Percentiles rank a stretch among this genome's conserved stretches.
Evolutionary conservation across 129 eudicot genomes (phyloP).

Genomic region (Centaurea solstitialis): DNA sequence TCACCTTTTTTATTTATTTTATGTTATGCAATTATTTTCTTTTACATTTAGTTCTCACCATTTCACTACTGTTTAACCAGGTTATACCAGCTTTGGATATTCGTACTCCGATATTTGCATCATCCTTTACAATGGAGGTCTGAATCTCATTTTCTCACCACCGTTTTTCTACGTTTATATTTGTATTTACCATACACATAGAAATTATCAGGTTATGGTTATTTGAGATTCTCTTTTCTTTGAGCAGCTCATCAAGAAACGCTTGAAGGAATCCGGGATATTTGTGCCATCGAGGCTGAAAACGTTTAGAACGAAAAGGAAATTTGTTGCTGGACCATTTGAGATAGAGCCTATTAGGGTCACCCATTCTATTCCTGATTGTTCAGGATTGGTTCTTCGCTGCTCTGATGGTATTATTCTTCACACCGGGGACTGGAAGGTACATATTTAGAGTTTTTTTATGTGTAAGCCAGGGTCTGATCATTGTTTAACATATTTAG

Average conservation of each 20-base stretch:
- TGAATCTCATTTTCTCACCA: constrained; percentile 20
- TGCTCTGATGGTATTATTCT: constrained; percentile 94
- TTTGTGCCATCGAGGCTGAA: constrained; percentile 95
- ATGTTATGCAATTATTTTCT: background rate
- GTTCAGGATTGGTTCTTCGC: constrained; percentile 94
- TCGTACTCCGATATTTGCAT: constrained; percentile 88
- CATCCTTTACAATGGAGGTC: constrained; percentile 99
- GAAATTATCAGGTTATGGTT: background rate
- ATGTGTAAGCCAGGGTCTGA: constrained; percentile 6
- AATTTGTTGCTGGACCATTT: constrained; percentile 89
- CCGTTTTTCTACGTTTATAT: background rate
- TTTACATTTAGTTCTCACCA: constrained; percentile 15
- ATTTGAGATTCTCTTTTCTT: constrained; percentile 23
- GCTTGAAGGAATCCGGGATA: constrained; percentile 94
- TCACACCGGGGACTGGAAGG: constrained; percentile 99
- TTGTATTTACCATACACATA: background rate
- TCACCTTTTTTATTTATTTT: background rate
- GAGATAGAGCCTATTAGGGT: constrained; percentile 97
- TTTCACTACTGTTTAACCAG: constrained; percentile 41
- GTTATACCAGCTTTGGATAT: constrained; percentile 95
- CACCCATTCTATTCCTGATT: constrained; percentile 98
- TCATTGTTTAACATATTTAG: constrained; percentile 5
- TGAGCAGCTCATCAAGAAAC: constrained; percentile 90
- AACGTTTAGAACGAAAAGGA: constrained; percentile 67
- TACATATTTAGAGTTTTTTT: constrained; percentile 9